Percentiles rank a stretch among this genome's conserved stretches.
Evolutionary conservation across 2,329 filamentous ascomycete species (phyloP).

Genomic region (Fonsecaea erecta): DNA sequence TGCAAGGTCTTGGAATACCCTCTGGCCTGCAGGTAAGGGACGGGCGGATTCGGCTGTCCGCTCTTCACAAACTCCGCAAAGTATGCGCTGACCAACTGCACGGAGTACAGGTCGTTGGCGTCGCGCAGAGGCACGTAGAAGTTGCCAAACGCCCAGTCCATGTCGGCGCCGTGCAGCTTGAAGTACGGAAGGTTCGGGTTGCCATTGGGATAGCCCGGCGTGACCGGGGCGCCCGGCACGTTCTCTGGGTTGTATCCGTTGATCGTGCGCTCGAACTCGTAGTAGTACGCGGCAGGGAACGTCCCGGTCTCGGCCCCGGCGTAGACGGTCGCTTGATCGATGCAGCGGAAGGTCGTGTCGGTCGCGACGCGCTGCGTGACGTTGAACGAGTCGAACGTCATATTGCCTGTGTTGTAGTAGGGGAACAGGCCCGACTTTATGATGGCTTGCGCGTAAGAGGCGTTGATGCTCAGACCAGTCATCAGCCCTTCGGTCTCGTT

Average conservation of each 20-base stretch:
- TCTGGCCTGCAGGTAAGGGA: constrained; percentile 52
- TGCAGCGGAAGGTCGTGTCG: constrained; percentile 64
- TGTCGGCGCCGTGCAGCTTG: constrained; percentile 62
- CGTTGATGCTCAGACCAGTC: constrained; percentile 53
- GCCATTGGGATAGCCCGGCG: constrained; percentile 48
- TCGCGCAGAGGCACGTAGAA: constrained; percentile 54
- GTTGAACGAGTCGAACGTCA: constrained; percentile 62
- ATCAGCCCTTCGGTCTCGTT: constrained; percentile 51
- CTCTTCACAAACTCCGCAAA: constrained; percentile 59
- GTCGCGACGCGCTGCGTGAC: constrained; percentile 60
- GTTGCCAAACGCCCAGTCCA: constrained; percentile 61
- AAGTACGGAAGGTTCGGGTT: constrained; percentile 60
- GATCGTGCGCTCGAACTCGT: constrained; percentile 64
- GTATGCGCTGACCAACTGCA: constrained; percentile 54
- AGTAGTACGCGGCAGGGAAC: constrained; percentile 60
- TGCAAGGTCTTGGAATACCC: constrained; percentile 52
- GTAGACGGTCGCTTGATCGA: constrained; percentile 63
- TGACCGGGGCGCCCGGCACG: constrained; percentile 53
- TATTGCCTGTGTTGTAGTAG: constrained; percentile 52
- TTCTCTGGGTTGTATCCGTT: constrained; percentile 60
- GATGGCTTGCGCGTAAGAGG: constrained; percentile 48
- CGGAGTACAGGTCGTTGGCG: constrained; percentile 53
- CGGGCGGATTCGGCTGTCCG: constrained; percentile 57
- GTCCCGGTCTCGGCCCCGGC: constrained; percentile 52
- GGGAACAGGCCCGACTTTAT: constrained; percentile 58